Conservation (phyloP, 2,329 filamentous ascomycete genomes). For the Penicillium aurantiogriseum region DNA sequence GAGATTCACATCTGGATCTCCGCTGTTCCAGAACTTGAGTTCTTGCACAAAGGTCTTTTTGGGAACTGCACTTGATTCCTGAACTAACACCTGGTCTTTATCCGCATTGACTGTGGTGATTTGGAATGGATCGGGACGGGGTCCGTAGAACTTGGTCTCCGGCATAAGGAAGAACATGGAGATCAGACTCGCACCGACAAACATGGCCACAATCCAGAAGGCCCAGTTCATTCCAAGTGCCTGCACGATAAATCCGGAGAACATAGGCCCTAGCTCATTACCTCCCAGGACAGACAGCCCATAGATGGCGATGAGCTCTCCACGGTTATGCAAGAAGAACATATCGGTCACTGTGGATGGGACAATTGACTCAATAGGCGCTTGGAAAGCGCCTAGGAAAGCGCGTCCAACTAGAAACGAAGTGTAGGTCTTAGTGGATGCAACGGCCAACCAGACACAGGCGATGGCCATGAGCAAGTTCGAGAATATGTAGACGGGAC, state of each 20-base stretch:
- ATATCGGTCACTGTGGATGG: constrained; percentile 21
- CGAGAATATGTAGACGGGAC: constrained; percentile 19
- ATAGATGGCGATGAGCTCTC: constrained; percentile 16
- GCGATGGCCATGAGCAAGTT: constrained; percentile 19
- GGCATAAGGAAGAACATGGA: constrained; percentile 28
- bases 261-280: constrained; percentile 28
- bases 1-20: constrained; percentile 23
- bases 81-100: constrained; percentile 10
- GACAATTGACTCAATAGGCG: constrained; percentile 27
- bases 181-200: constrained; percentile 19
- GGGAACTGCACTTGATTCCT: constrained; percentile 4
- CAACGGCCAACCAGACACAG: constrained; percentile 23
- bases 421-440: constrained; percentile 14
- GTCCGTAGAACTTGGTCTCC: constrained; percentile 25
- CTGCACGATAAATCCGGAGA: constrained; percentile 26
- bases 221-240: constrained; percentile 17
- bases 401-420: constrained; percentile 20
- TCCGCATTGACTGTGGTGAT: neutral
- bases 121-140: constrained; percentile 15
- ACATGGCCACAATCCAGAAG: constrained; percentile 22
- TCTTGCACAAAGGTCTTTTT: constrained; percentile 9
- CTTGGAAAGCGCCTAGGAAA: constrained; percentile 23
- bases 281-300: constrained; percentile 26
- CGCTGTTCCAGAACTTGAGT: constrained; percentile 12
- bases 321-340: constrained; percentile 22